phyloP scores from a whole-genome alignment of 1,284 basidiomycete species.

The Ustilago loliicola region DNA sequence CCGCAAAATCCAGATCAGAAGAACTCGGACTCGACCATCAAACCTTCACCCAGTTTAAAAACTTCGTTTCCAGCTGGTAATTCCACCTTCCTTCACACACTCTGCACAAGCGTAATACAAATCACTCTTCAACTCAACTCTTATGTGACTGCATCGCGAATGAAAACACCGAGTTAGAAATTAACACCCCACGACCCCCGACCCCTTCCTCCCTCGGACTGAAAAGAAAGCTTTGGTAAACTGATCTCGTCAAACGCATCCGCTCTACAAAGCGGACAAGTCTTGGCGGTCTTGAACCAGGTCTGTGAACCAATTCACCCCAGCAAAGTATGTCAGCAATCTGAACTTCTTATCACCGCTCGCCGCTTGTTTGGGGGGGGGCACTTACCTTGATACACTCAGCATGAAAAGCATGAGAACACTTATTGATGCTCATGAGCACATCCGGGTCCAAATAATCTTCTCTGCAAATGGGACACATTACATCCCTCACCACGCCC shows the following conservation, averaged over 20 bases:
- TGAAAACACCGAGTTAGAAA: constrained; percentile 12
- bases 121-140: no score
- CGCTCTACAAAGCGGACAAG: constrained; percentile 41
- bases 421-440: constrained; percentile 45
- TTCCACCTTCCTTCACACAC: no score
- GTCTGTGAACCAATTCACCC: constrained; percentile 15
- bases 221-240: constrained; percentile 25
- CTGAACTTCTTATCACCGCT: not conserved
- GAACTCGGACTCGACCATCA: constrained; percentile 25
- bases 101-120: no score
- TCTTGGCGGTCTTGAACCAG: constrained; percentile 51
- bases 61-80: constrained; percentile 12
- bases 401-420: constrained; percentile 49
- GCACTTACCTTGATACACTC: constrained; percentile 44
- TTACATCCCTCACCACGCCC: constrained; percentile 24
- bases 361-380: no score
- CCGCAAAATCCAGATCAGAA: constrained; percentile 12
- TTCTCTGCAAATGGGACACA: constrained; percentile 51
- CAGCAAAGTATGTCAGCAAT: not conserved
- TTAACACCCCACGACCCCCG: constrained; percentile 17
- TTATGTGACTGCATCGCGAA: no score
- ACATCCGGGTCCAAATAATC: constrained; percentile 45
- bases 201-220: constrained; percentile 5
- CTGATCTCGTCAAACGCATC: constrained; percentile 42
- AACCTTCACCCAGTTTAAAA: constrained; percentile 12